These are phyloP conservation scores for Cydonia oblonga DNA, from an alignment of 331 rosid genomes.

Conservation along the genomic window DNA sequence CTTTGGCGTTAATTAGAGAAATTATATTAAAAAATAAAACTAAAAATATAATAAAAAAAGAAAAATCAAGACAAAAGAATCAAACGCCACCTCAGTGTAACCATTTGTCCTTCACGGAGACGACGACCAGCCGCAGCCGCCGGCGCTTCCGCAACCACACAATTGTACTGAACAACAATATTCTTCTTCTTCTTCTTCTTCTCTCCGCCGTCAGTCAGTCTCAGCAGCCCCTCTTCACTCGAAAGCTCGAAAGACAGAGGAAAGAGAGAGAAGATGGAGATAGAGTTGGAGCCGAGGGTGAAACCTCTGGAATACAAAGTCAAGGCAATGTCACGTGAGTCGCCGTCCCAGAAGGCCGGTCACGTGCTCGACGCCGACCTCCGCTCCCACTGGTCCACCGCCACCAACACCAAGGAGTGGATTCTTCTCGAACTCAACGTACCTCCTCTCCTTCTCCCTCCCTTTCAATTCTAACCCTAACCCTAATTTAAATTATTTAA, in stretches of 20 bases:
- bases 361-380: conserved; percentile 86
- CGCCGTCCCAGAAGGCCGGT: conserved; percentile 70
- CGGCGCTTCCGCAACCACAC: neutral
- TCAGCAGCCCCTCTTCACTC: neutral
- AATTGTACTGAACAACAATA: neutral
- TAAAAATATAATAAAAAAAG: neutral
- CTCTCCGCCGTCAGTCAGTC: neutral
- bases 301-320: conserved; percentile 64
- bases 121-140: neutral
- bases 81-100: neutral
- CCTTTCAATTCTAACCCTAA: neutral
- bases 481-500: neutral
- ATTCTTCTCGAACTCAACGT: conserved; percentile 80
- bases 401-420: conserved; percentile 92
- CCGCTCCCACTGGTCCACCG: conserved; percentile 90
- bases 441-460: neutral
- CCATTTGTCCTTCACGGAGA: neutral
- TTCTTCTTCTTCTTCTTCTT: neutral
- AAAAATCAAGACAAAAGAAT: neutral
- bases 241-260: neutral
- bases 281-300: conserved; percentile 64
- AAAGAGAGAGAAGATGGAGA: conserved; percentile 43
- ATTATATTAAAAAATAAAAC: no score
- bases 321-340: conserved; percentile 76
- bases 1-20: no score